Percentiles rank a stretch among this genome's conserved stretches.
phyloP scores from a whole-genome alignment of 108 stramenopile species.

The Cyclostephanos tholiformis region DNA sequence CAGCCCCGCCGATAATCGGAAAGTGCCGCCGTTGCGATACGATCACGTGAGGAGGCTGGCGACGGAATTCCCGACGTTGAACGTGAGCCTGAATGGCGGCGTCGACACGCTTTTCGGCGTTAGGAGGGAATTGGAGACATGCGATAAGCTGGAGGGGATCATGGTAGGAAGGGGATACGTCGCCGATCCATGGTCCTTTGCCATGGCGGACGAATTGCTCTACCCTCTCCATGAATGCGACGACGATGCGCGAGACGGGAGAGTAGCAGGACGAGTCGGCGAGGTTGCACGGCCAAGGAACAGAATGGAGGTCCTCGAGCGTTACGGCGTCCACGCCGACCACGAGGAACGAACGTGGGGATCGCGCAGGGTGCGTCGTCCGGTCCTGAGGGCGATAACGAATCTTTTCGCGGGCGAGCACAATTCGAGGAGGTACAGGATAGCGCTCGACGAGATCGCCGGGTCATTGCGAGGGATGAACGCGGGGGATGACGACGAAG shows the following conservation, averaged over 20 bases:
- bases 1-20: constrained; percentile 95
- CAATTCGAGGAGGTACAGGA: constrained; percentile 81
- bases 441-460: constrained; percentile 80
- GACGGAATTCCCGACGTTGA: constrained; percentile 79
- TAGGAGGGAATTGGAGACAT: constrained; percentile 61
- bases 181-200: constrained; percentile 88
- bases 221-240: constrained; percentile 32
- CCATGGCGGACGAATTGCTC: constrained; percentile 74
- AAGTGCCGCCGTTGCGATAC: constrained; percentile 93
- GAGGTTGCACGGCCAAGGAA: constrained; percentile 35
- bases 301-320: constrained; percentile 71
- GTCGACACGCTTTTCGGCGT: constrained; percentile 72
- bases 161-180: constrained; percentile 86
- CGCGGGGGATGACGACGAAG: constrained; percentile 12
- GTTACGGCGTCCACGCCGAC: constrained; percentile 79
- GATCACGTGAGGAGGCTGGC: constrained; percentile 75
- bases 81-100: constrained; percentile 88
- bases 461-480: constrained; percentile 61
- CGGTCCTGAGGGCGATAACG: constrained; percentile 74
- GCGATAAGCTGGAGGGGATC: constrained; percentile 67
- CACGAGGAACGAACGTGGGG: constrained; percentile 61
- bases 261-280: background rate
- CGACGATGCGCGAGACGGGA: background rate
- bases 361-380: constrained; percentile 70
- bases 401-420: constrained; percentile 84